Percentiles rank a stretch among this genome's conserved stretches.
Conservation (phyloP, 371 early-diverging fungal species). For the Mortierella sp. region DNA sequence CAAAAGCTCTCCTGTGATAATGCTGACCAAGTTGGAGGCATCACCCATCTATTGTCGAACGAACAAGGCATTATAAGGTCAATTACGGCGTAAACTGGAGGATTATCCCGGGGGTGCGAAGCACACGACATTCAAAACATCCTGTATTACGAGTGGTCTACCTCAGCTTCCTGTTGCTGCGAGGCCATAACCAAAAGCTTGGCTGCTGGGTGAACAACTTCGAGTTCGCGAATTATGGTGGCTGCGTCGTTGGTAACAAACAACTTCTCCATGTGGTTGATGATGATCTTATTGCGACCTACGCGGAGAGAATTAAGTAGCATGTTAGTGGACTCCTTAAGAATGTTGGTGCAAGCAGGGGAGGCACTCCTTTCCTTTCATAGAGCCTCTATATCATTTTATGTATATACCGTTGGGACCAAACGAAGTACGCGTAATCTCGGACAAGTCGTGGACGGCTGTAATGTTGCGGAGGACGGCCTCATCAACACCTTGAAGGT, state of each 20-base stretch:
- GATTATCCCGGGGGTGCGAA: background rate
- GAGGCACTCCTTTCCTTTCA: too few relatives aligned
- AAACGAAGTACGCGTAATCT: conserved; percentile 94
- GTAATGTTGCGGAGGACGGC: conserved; percentile 95
- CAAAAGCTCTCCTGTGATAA: conserved; percentile 95
- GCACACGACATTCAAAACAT: background rate
- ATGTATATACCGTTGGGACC: conserved; percentile 91
- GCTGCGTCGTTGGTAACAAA: conserved; percentile 99
- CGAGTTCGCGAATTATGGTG: conserved; percentile 98
- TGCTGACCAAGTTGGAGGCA: conserved; percentile 94
- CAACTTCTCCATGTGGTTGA: conserved; percentile 97
- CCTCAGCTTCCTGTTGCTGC: conserved; percentile 98
- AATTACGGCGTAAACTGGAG: background rate
- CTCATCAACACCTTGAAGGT: conserved; percentile 96
- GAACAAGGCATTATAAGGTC: background rate
- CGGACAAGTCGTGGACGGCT: conserved; percentile 92
- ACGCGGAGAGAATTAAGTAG: background rate
- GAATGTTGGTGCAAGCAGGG: background rate
- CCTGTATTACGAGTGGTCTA: conserved; percentile 47
- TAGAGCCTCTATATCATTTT: background rate
- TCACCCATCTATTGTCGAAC: conserved; percentile 81
- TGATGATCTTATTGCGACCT: conserved; percentile 99
- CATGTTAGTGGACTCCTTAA: background rate
- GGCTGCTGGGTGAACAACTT: conserved; percentile 99
- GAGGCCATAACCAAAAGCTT: conserved; percentile 96